phyloP scores from a whole-genome alignment of 257 asterid species.

The Parsonsia alboflavescens region DNA sequence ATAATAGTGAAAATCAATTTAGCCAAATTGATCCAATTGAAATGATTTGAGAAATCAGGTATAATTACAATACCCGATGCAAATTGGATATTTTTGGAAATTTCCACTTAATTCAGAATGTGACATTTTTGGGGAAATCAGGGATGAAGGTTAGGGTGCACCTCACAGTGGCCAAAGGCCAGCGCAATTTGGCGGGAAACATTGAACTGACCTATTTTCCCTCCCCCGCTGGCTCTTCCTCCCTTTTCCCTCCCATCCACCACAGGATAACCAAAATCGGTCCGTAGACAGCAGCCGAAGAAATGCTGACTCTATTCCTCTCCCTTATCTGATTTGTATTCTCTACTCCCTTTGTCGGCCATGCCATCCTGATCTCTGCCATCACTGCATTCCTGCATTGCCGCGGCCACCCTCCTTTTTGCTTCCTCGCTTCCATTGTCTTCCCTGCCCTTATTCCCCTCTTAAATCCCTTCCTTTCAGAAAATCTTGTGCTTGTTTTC shows the following conservation, averaged over 20 bases:
- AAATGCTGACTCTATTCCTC: not conserved
- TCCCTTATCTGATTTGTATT: not conserved
- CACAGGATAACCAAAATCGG: not conserved
- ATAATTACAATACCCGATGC: too few species aligned
- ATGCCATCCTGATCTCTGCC: not conserved
- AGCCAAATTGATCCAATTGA: too few species aligned
- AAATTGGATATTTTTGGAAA: too few species aligned
- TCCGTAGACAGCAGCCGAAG: not conserved
- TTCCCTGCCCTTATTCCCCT: not conserved
- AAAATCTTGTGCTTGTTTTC: not conserved
- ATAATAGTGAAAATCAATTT: too few species aligned
- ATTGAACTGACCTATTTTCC: not conserved
- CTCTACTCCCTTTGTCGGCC: not conserved
- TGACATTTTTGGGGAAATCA: too few species aligned
- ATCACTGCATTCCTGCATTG: not conserved
- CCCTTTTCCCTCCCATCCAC: not conserved
- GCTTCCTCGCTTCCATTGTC: not conserved
- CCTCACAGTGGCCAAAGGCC: not conserved
- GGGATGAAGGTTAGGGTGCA: not conserved
- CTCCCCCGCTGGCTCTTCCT: not conserved
- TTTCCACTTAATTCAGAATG: too few species aligned
- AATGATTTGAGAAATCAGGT: too few species aligned
- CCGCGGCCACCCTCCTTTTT: not conserved
- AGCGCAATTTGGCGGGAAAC: conserved; percentile 8
- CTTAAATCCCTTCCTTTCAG: not conserved